A percentile compares a stretch with the other conserved stretches of the same genome.
Conservation (phyloP, 2,329 filamentous ascomycete genomes). For the Fusarium virguliforme region DNA sequence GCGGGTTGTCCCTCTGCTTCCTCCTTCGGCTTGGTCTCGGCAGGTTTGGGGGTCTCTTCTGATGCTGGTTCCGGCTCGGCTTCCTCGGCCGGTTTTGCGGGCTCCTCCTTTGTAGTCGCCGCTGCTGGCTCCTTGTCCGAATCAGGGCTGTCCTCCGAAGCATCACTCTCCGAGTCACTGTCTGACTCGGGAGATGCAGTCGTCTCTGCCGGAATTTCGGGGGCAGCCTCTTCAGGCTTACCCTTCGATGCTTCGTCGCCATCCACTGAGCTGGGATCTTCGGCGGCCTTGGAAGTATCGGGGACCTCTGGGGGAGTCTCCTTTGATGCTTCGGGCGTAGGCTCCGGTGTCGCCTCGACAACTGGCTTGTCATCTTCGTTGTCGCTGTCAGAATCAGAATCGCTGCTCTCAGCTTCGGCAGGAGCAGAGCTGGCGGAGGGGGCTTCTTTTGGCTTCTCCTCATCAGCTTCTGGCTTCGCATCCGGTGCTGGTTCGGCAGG, state of each 20-base stretch:
- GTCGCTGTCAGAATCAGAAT: conserved; percentile 13
- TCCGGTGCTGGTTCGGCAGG: conserved; percentile 14
- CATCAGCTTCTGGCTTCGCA: conserved; percentile 13
- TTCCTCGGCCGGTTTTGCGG: conserved; percentile 1
- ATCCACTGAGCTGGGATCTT: conserved; percentile 5
- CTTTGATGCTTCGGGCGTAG: conserved; percentile 12
- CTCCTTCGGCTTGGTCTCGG: conserved; percentile 9
- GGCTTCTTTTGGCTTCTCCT: conserved; percentile 5
- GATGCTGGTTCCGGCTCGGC: conserved; percentile 3
- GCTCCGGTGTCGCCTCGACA: conserved; percentile 10
- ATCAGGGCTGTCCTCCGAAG: conserved; percentile 9
- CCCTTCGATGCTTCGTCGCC: conserved; percentile 16
- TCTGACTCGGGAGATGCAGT: conserved; percentile 19
- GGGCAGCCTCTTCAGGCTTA: conserved; percentile 11
- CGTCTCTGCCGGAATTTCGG: conserved; percentile 21
- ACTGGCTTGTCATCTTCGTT: conserved; percentile 8
- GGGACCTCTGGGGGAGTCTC: conserved; percentile 8
- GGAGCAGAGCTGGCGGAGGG: conserved; percentile 2
- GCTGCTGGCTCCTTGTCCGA: conserved; percentile 14
- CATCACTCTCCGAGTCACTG: conserved; percentile 6
- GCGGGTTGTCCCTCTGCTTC: conserved; percentile 22
- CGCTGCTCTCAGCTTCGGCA: not conserved
- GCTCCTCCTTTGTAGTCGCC: conserved; percentile 15
- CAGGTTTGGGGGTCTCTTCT: conserved; percentile 17
- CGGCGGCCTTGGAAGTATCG: conserved; percentile 11